These are phyloP conservation scores for Ammopiptanthus mongolicus DNA, from an alignment of 306 rosid genomes.

Conservation along the genomic window DNA sequence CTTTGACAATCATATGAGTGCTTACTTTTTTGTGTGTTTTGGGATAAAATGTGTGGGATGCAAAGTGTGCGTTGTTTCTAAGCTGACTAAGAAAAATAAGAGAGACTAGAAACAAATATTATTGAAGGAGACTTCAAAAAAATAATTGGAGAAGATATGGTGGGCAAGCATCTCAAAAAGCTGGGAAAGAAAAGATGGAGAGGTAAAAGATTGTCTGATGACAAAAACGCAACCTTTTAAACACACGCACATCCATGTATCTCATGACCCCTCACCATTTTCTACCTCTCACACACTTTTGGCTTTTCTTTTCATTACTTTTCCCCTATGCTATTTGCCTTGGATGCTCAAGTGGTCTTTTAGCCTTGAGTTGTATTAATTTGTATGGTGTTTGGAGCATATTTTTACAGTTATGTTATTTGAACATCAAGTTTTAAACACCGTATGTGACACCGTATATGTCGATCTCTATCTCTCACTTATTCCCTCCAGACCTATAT, in stretches of 20 bases:
- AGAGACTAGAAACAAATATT: conserved; percentile 1
- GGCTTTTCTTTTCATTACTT: conserved; percentile 40
- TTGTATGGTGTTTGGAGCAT: background rate
- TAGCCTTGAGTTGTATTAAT: background rate
- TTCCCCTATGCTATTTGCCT: conserved; percentile 41
- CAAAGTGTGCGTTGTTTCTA: conserved; percentile 66
- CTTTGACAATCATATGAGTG: conserved; percentile 60
- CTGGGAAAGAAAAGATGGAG: conserved; percentile 18
- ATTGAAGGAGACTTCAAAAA: conserved; percentile 26
- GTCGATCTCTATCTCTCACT: too few species aligned
- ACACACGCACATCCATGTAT: conserved; percentile 42
- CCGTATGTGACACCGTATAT: too few species aligned
- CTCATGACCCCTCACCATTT: conserved; percentile 33
- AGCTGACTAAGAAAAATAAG: conserved; percentile 51
- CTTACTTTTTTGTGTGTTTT: conserved; percentile 44
- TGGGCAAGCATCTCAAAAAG: conserved; percentile 63
- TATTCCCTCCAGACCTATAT: too few species aligned
- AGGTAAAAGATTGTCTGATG: conserved; percentile 44
- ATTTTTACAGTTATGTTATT: too few species aligned
- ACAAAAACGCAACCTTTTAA: conserved; percentile 40
- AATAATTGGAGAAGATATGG: conserved; percentile 47
- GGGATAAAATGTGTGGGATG: conserved; percentile 52
- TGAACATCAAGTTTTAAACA: too few species aligned
- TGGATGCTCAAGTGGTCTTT: conserved; percentile 47
- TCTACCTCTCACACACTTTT: conserved; percentile 35